Conservation (phyloP, 768 basidiomycete genomes). For the Phylloporus sp. region DNA sequence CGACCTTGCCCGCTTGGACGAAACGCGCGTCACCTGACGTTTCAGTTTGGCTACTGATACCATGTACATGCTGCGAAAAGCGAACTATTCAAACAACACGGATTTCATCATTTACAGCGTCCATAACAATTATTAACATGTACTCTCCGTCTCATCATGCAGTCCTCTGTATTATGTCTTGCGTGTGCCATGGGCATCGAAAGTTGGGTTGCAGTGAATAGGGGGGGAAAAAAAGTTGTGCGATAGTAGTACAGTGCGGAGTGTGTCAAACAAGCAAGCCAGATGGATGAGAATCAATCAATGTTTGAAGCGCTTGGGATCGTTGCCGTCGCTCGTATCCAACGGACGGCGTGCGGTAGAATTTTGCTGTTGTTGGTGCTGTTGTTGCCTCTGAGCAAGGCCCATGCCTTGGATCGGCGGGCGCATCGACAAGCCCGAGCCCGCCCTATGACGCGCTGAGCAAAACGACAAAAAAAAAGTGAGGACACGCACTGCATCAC, state of each 20-base stretch:
- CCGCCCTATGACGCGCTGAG: conserved; percentile 5
- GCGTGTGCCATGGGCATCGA: neutral
- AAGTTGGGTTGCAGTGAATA: no score
- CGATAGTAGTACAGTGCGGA: neutral
- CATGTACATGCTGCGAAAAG: neutral
- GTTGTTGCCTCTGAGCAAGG: conserved; percentile 30
- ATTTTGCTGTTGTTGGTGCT: conserved; percentile 14
- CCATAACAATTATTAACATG: neutral
- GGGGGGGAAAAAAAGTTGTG: neutral
- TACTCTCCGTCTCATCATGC: no score
- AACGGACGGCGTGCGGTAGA: conserved; percentile 16
- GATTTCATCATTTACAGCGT: neutral
- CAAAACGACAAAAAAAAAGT: neutral
- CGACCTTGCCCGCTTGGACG: conserved; percentile 46
- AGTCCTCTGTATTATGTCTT: neutral
- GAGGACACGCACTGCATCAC: conserved; percentile 27
- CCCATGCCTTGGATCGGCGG: conserved; percentile 37
- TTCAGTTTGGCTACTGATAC: conserved; percentile 1
- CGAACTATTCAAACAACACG: neutral
- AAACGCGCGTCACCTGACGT: conserved; percentile 12
- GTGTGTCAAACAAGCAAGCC: neutral
- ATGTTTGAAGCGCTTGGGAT: conserved; percentile 40
- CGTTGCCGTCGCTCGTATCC: conserved; percentile 22
- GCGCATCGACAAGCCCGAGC: conserved; percentile 19
- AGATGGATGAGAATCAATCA: conserved; percentile 13